These are phyloP conservation scores for Esteya vermicola DNA, from an alignment of 2,329 filamentous ascomycete species.

Conservation along the genomic window DNA sequence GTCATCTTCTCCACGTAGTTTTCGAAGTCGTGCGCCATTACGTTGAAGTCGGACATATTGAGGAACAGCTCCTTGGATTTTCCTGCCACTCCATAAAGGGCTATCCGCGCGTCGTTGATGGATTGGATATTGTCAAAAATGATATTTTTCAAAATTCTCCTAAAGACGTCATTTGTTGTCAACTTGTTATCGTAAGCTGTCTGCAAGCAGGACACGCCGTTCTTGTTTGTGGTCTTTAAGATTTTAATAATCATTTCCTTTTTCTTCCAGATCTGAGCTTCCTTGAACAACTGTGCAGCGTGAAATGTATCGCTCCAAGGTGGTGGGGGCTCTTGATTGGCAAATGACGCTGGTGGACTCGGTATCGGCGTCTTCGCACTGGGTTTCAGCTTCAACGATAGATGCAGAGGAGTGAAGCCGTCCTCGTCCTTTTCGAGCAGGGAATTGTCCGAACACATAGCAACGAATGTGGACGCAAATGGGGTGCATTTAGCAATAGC, in stretches of 20 bases:
- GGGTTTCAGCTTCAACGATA: background rate
- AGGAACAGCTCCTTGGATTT: constrained; percentile 1
- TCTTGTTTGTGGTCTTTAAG: background rate
- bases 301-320: background rate
- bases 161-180: background rate
- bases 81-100: background rate
- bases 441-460: background rate
- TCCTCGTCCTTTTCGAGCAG: background rate
- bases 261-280: background rate
- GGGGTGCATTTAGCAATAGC: background rate
- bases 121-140: background rate
- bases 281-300: background rate
- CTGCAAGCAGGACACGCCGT: background rate
- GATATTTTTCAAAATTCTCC: background rate
- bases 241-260: background rate
- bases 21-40: background rate
- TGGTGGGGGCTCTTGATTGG: background rate
- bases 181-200: too few species aligned
- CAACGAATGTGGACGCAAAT: background rate
- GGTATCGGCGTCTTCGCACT: background rate
- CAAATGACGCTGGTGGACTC: background rate
- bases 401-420: background rate
- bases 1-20: background rate
- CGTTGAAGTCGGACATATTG: constrained; percentile 2
- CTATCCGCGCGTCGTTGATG: background rate